Base-by-base conservation (phyloP, 2,329 filamentous ascomycete genomes). In the Fusarium bactridioides region DNA sequence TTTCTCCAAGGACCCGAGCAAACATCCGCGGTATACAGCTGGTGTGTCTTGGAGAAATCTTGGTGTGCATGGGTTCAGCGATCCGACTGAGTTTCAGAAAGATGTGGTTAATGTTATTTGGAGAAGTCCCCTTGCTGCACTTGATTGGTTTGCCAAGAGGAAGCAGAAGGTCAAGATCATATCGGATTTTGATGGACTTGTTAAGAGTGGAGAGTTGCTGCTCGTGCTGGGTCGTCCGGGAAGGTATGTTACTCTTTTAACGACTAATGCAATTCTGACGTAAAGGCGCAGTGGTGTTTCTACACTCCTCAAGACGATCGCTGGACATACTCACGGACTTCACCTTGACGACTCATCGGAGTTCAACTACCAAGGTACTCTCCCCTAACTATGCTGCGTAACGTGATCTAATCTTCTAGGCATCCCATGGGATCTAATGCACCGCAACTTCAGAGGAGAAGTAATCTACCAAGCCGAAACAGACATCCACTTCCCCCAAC, bases 391-490 rank as follows among this genome's bases (percentile, higher is more conserved):
- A 25, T 25, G 23, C 23, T 25, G 23, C 23, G 23, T 25, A 25
- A 25, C 23, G 23, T 25, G 23, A 25, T 29, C 64, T 72, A 43
- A 72, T 10, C 4, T 0, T n/a, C 5, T 3, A 76, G 74, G 74
- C 5, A 74, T 76, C 3, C 54, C 74, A 5, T 73, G 64, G 21
- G 54, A 74, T 13, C 56, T 74, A 3, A 76, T 76, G 74, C 74
- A 76, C 13, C 43, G 61, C 1, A 69, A 71, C 15, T 74, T 76
- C 82, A 89, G 92, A 23, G 93, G 93, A 64, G 93, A 95, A 81
- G 92, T 92, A 61, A 94, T 95, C 79, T 95, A 95, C 82, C 94
- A 92, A 0, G 92, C 92, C 60, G 93, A 95, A 80, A 91, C 93
- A 41, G 93, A 95, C 78, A 90, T 92, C 6, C 92, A 94, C 81